Conservation (phyloP, 106 monocot genomes). For the Dioscorea alata region DNA sequence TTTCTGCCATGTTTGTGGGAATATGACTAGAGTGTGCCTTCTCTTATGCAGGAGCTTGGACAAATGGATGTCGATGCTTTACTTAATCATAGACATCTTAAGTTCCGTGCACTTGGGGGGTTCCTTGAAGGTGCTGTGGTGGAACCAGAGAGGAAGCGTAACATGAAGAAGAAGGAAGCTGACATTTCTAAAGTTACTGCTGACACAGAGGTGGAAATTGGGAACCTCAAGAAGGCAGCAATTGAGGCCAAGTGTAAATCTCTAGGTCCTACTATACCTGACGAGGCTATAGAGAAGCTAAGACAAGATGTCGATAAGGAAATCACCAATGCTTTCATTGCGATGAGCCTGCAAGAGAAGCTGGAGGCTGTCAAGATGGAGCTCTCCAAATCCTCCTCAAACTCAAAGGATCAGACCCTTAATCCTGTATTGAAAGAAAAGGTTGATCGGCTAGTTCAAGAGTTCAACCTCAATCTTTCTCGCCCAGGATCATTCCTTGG, state of each 20-base stretch:
- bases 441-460: constrained; percentile 39
- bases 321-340: constrained; percentile 45
- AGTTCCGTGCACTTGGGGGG: constrained; percentile 57
- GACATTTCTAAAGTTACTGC: constrained; percentile 29
- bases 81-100: constrained; percentile 42
- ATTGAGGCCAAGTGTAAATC: constrained; percentile 25
- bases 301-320: constrained; percentile 60
- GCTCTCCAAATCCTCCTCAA: constrained; percentile 33
- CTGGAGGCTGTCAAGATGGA: constrained; percentile 61
- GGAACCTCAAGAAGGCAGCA: constrained; percentile 40
- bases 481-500: constrained; percentile 31
- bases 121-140: constrained; percentile 46
- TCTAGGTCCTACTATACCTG: constrained; percentile 21
- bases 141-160: constrained; percentile 51
- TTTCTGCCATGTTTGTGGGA: neutral
- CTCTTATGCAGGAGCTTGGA: constrained; percentile 38
- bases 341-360: constrained; percentile 63
- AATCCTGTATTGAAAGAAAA: constrained; percentile 45
- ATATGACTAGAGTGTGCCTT: neutral
- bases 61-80: constrained; percentile 39
- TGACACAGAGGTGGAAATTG: constrained; percentile 48
- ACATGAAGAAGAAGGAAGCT: constrained; percentile 72
- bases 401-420: constrained; percentile 23
- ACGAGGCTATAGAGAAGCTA: constrained; percentile 38
- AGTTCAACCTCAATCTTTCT: constrained; percentile 46